Percentiles rank a stretch among this genome's conserved stretches.
These are phyloP conservation scores for Harringtonia aguacate DNA, from an alignment of 2,329 filamentous ascomycete species.

Conservation along the genomic window DNA sequence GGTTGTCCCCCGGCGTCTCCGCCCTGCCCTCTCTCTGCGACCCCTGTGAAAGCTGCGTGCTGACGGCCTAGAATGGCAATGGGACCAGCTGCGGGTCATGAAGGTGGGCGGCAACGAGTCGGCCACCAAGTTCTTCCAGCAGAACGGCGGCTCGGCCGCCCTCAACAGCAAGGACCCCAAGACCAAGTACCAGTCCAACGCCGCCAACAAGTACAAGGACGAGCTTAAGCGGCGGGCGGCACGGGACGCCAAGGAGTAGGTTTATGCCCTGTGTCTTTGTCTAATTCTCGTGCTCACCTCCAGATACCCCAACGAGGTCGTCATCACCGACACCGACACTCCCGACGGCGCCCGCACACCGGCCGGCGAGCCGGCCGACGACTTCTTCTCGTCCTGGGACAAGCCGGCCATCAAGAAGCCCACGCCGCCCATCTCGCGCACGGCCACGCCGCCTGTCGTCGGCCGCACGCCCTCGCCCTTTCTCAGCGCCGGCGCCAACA, in stretches of 20 bases:
- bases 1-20: slow-evolving; percentile 23
- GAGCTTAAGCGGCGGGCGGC: slow-evolving; percentile 81
- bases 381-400: slow-evolving; percentile 99
- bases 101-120: slow-evolving; percentile 98
- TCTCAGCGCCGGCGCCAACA: slow-evolving; percentile 58
- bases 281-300: background rate
- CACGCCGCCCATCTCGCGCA: slow-evolving; percentile 85
- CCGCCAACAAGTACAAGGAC: slow-evolving; percentile 96
- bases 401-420: slow-evolving; percentile 95
- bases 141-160: slow-evolving; percentile 86
- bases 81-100: slow-evolving; percentile 95
- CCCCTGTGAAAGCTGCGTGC: background rate
- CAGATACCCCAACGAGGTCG: slow-evolving; percentile 76
- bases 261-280: slow-evolving; percentile 6
- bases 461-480: slow-evolving; percentile 85
- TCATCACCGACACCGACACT: slow-evolving; percentile 62
- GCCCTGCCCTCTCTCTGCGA: background rate
- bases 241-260: slow-evolving; percentile 75
- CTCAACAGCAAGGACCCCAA: slow-evolving; percentile 94
- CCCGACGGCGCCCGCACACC: slow-evolving; percentile 63
- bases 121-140: slow-evolving; percentile 96
- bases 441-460: slow-evolving; percentile 70
- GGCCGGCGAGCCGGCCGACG: slow-evolving; percentile 72
- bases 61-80: slow-evolving; percentile 71
- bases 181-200: slow-evolving; percentile 88